These are phyloP conservation scores for Erodium texanum DNA, from an alignment of 441 rosid genomes.

Conservation along the genomic window DNA sequence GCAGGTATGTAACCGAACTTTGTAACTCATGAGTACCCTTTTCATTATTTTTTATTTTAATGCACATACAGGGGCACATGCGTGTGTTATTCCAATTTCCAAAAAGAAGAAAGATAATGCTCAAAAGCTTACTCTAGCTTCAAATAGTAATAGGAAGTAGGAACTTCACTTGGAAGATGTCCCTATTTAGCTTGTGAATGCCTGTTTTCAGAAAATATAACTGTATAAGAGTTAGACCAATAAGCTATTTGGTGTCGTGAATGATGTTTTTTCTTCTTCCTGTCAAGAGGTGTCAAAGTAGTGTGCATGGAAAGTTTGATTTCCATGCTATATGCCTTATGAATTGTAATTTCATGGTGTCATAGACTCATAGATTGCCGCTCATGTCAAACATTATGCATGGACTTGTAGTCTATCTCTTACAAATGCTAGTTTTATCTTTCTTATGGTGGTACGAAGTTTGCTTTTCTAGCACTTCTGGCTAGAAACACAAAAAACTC, in stretches of 20 bases:
- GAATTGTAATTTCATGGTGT: background rate
- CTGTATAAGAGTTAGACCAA: no score
- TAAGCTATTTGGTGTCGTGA: no score
- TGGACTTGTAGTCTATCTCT: background rate
- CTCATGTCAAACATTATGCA: background rate
- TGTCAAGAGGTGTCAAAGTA: no score
- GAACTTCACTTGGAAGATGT: no score
- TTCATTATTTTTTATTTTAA: background rate
- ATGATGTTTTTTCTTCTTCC: no score
- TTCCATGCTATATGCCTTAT: background rate
- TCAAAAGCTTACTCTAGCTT: background rate
- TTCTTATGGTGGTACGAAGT: background rate
- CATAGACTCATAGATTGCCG: background rate
- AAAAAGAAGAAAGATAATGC: background rate
- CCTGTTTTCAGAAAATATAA: no score
- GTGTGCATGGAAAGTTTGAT: background rate
- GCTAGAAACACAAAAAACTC: background rate
- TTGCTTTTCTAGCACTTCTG: background rate
- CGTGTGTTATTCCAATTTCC: background rate
- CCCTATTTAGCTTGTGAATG: no score
- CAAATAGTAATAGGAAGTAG: background rate
- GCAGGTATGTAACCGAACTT: conserved; percentile 40
- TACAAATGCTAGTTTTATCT: background rate
- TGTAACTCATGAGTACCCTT: background rate
- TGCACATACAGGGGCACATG: background rate